Conservation (phyloP, 1,139 yeast species). For the Saccharomyces hybrid region DNA sequence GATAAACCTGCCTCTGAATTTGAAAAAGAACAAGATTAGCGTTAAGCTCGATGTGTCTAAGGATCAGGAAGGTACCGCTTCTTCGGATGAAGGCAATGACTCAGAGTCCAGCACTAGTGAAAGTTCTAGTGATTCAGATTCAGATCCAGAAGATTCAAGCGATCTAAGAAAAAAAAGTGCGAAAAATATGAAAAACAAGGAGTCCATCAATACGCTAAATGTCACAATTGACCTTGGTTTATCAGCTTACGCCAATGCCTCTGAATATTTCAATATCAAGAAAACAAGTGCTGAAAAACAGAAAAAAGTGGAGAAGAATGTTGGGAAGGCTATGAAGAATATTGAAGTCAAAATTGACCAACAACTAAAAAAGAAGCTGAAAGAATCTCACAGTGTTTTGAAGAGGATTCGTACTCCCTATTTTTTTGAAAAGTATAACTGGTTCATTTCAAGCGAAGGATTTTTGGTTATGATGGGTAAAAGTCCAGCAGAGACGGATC, state of each 20-base stretch:
- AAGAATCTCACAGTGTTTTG: constrained; percentile 55
- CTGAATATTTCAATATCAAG: constrained; percentile 74
- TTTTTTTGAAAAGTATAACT: constrained; percentile 90
- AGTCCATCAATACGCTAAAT: constrained; percentile 32
- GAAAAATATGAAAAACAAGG: constrained; percentile 11
- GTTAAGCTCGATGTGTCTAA: constrained; percentile 38
- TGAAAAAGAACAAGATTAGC: constrained; percentile 61
- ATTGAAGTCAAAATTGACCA: constrained; percentile 73
- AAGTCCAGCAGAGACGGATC: constrained; percentile 76
- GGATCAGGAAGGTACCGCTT: constrained; percentile 8
- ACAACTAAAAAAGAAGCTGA: constrained; percentile 62
- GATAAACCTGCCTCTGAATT: constrained; percentile 62
- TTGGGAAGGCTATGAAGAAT: constrained; percentile 70
- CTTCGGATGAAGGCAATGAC: constrained; percentile 7
- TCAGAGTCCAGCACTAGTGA: background rate
- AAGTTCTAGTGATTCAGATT: constrained; percentile 13
- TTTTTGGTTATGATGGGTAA: constrained; percentile 82
- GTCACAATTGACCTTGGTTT: constrained; percentile 61
- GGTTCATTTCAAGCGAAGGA: constrained; percentile 90
- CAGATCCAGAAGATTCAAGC: constrained; percentile 10
- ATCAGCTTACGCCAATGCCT: constrained; percentile 86
- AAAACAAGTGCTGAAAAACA: constrained; percentile 74
- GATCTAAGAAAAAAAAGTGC: constrained; percentile 13
- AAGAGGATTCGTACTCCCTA: constrained; percentile 62
- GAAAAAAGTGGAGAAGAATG: constrained; percentile 69